These are phyloP conservation scores for Claviceps cyperi DNA, from an alignment of 2,329 filamentous ascomycete genomes.

Conservation along the genomic window DNA sequence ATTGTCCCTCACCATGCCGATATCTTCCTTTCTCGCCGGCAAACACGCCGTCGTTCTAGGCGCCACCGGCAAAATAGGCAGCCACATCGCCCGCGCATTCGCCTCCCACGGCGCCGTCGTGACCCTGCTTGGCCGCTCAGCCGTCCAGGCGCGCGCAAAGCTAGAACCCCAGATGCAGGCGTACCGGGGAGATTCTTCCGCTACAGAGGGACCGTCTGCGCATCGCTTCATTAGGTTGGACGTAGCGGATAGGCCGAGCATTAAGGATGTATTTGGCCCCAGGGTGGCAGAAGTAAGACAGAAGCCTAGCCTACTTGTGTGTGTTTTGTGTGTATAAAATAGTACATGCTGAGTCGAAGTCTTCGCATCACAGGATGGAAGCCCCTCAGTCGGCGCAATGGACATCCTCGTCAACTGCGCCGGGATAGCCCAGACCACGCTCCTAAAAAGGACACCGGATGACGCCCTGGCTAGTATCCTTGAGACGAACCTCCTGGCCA, in stretches of 20 bases:
- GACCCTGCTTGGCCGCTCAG: conserved; percentile 46
- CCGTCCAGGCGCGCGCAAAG: conserved; percentile 28
- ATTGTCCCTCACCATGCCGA: neutral
- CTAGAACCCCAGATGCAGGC: conserved; percentile 18
- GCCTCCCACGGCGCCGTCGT: conserved; percentile 44
- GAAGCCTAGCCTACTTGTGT: neutral
- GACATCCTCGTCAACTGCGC: conserved; percentile 68
- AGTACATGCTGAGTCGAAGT: too few relatives aligned
- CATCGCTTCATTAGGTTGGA: conserved; percentile 24
- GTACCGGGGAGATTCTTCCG: conserved; percentile 8
- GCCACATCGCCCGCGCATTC: conserved; percentile 52
- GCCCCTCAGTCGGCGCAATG: conserved; percentile 17
- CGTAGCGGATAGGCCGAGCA: conserved; percentile 13
- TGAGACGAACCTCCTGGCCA: conserved; percentile 54
- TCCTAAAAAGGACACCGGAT: conserved; percentile 42
- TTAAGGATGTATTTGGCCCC: conserved; percentile 17
- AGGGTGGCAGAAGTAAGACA: neutral
- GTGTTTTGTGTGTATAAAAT: neutral
- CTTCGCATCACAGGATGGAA: neutral
- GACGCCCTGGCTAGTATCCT: conserved; percentile 42
- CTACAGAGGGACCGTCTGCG: conserved; percentile 8
- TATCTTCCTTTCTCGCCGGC: conserved; percentile 21
- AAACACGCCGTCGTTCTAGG: conserved; percentile 51
- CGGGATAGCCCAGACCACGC: conserved; percentile 50
- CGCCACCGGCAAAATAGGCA: conserved; percentile 56